Evolutionary conservation across 441 rosid species (phyloP).

Genomic region (Erodium moschatum): DNA sequence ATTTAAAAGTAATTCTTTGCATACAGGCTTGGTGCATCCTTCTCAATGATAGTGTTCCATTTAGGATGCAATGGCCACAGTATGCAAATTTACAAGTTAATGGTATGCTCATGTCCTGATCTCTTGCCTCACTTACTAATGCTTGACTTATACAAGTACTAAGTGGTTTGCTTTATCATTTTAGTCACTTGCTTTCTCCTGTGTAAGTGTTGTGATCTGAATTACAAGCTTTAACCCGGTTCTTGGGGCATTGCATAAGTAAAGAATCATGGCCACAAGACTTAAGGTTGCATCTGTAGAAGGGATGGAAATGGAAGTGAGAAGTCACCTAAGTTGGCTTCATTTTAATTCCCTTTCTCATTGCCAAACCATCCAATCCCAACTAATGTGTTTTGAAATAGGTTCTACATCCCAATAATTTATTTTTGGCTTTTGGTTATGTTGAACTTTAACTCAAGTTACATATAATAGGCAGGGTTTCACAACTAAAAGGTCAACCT

Average conservation of each 20-base stretch:
- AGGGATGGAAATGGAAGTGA: not conserved
- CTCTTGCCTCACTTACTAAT: not conserved
- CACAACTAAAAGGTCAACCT: too few relatives aligned
- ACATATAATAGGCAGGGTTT: too few relatives aligned
- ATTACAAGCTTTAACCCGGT: not conserved
- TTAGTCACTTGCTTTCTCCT: not conserved
- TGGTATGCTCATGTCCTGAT: constrained; percentile 15
- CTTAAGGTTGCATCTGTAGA: not conserved
- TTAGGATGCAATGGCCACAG: constrained; percentile 24
- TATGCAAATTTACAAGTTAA: constrained; percentile 17
- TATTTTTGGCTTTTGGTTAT: not conserved
- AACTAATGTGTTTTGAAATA: not conserved
- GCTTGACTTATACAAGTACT: not conserved
- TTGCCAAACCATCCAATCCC: not conserved
- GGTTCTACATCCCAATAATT: not conserved
- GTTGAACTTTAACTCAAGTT: too few relatives aligned
- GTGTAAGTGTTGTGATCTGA: not conserved
- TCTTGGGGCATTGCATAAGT: not conserved
- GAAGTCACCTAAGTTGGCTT: not conserved
- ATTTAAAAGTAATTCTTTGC: constrained; percentile 5
- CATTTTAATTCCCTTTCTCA: not conserved
- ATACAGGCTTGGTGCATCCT: constrained; percentile 26
- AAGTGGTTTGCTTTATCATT: not conserved
- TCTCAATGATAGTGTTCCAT: constrained; percentile 21
- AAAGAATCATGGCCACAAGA: not conserved